Evolutionary conservation across 306 rosid species (phyloP), one percentile per base, ranked within the genome.

Genomic region (Trifolium fragiferum): DNA sequence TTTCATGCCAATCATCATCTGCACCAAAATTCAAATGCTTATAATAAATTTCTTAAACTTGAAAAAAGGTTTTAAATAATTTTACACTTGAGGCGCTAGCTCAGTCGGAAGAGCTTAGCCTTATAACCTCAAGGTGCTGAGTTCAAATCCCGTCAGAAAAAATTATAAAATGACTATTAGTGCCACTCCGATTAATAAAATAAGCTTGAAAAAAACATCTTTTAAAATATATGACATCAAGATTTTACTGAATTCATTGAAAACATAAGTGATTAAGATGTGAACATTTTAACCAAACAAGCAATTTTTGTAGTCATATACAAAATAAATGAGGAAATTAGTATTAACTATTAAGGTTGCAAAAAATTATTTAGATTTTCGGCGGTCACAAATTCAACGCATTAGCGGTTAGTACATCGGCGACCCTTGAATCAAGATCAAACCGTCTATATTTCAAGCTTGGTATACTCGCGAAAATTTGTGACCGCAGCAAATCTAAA

Each of bases 1-100:
- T 83, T 93, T 90, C 82, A 82, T 70, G 88, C 91, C 87, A 82
- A 74, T 40, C 81, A 84, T 69, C 97, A 82, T 66, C 97, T 88
- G 82, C 73, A 75, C 53, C 38, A 84, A 65, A 74, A 53, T 63
- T 53, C 40, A 50, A 61, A 83, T 7, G 59, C 23, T 46, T 53
- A 43, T 40, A 53, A 35, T 54, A 37, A 7, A 27, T 37, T 18
- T 14, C 41, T 55, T 16, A 55, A 43, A 61, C 44, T 67, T 2
- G 2, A 10, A 4, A 15, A 70, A 4, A 30, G 5, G 33, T 30
- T 30, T 4, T 4, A 30, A 30, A 30, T 30, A 30, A 30, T 30
- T 30, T 30, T 4, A 30, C 33, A 4, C 33, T 30, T 4, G 33
- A 30, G 33, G 33, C 5, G 6, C 33, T 30, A 30, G 33, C 33